Evolutionary conservation across 1,284 basidiomycete genomes (phyloP).

Genomic region (Schizopora paradoxa): DNA sequence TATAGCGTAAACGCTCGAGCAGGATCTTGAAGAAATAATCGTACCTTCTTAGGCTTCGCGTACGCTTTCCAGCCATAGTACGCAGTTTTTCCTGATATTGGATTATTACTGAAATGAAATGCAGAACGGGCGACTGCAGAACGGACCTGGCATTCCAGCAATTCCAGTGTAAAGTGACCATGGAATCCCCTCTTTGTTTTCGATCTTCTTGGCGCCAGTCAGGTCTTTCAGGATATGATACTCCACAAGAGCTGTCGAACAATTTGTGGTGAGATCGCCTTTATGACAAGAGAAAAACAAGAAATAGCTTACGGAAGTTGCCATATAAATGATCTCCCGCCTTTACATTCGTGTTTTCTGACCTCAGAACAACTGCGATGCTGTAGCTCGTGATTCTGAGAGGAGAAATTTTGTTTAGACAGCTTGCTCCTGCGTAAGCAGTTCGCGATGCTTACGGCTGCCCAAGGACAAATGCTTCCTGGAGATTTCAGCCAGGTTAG

Average conservation of each 20-base stretch:
- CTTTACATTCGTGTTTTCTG: slow-evolving; percentile 18
- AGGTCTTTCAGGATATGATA: slow-evolving; percentile 4
- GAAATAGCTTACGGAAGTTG: slow-evolving; percentile 14
- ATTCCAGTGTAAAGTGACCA: slow-evolving; percentile 24
- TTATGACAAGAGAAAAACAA: not conserved
- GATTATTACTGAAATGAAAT: not conserved
- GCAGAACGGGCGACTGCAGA: slow-evolving; percentile 8
- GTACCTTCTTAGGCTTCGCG: slow-evolving; percentile 22
- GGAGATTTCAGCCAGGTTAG: not conserved
- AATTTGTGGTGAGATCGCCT: not conserved
- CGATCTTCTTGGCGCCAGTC: slow-evolving; percentile 4
- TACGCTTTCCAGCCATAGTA: slow-evolving; percentile 23
- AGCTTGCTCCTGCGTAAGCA: not conserved
- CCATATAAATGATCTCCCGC: slow-evolving; percentile 22
- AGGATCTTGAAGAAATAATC: not conserved
- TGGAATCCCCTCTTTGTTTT: slow-evolving; percentile 12
- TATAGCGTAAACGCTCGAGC: not conserved
- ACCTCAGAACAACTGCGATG: slow-evolving; percentile 16
- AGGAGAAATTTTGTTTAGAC: not conserved
- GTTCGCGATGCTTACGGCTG: slow-evolving; percentile 1
- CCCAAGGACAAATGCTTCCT: slow-evolving; percentile 5
- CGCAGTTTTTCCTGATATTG: slow-evolving; percentile 16
- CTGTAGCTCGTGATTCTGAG: slow-evolving; percentile 13
- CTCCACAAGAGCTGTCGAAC: slow-evolving; percentile 8
- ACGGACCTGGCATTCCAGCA: slow-evolving; percentile 27